These are phyloP conservation scores for Salvia sclarea DNA, from an alignment of 305 asterid species.

Conservation along the genomic window DNA sequence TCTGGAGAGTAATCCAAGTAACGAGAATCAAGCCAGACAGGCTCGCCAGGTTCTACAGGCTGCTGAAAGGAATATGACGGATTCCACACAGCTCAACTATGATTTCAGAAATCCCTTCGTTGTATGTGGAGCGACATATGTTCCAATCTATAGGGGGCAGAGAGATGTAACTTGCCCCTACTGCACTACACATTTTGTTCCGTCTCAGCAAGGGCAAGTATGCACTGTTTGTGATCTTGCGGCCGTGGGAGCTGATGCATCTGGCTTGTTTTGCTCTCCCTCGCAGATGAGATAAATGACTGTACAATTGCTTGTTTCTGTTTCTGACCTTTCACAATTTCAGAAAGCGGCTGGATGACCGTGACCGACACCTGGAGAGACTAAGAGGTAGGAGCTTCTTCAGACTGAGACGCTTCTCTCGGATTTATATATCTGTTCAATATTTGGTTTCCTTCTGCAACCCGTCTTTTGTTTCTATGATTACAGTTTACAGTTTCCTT, in stretches of 20 bases:
- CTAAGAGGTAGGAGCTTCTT: constrained; percentile 40
- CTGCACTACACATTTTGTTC: constrained; percentile 70
- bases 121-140: constrained; percentile 83
- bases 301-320: constrained; percentile 17
- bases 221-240: constrained; percentile 87
- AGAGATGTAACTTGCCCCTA: constrained; percentile 84
- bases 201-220: constrained; percentile 67
- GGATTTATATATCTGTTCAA: constrained; percentile 38
- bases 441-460: constrained; percentile 33
- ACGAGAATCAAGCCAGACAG: constrained; percentile 55
- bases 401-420: constrained; percentile 29
- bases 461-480: constrained; percentile 10
- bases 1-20: constrained; percentile 75
- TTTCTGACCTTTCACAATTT: constrained; percentile 29
- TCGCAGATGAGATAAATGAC: constrained; percentile 59
- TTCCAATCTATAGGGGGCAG: constrained; percentile 87
- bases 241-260: constrained; percentile 80
- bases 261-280: constrained; percentile 88
- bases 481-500: constrained; percentile 24
- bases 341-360: constrained; percentile 19
- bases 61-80: constrained; percentile 80
- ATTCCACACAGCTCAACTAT: constrained; percentile 65
- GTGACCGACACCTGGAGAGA: constrained; percentile 24
- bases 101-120: constrained; percentile 93
- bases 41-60: constrained; percentile 85